Evolutionary conservation across 495 filamentous ascomycete species (phyloP).

Genomic region (Trypethelium eluteriae): DNA sequence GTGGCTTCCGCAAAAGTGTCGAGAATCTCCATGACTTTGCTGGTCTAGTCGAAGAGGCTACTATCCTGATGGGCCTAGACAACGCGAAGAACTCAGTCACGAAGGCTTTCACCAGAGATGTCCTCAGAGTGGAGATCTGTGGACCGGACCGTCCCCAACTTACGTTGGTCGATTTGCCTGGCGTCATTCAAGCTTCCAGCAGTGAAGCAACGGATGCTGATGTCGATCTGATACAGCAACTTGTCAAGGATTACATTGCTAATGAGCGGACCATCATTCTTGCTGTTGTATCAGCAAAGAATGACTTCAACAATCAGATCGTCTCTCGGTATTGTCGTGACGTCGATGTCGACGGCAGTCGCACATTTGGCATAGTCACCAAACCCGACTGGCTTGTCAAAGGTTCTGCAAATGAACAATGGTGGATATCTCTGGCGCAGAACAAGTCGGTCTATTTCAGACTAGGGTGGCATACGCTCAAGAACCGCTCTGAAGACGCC

Average conservation of each 20-base stretch:
- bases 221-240: conserved; percentile 42
- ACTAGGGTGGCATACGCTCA: conserved; percentile 64
- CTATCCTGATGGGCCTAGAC: conserved; percentile 29
- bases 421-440: conserved; percentile 47
- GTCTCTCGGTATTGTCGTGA: conserved; percentile 39
- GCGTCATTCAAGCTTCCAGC: conserved; percentile 22
- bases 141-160: conserved; percentile 55
- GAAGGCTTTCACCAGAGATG: conserved; percentile 49
- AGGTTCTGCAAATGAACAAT: conserved; percentile 43
- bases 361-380: conserved; percentile 55
- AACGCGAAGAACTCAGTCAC: background rate
- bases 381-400: conserved; percentile 46
- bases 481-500: conserved; percentile 42
- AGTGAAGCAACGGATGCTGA: conserved; percentile 18
- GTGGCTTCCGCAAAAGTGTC: conserved; percentile 28
- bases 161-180: conserved; percentile 27
- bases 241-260: conserved; percentile 54
- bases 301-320: conserved; percentile 44
- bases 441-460: conserved; percentile 56
- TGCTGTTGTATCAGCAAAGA: conserved; percentile 48
- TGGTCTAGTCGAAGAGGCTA: conserved; percentile 30
- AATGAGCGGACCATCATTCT: conserved; percentile 51
- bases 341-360: conserved; percentile 42
- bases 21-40: conserved; percentile 31
- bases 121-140: conserved; percentile 55